Evolutionary conservation across 2,329 filamentous ascomycete genomes (phyloP).

Genomic region (Tolypocladium ovalisporum): DNA sequence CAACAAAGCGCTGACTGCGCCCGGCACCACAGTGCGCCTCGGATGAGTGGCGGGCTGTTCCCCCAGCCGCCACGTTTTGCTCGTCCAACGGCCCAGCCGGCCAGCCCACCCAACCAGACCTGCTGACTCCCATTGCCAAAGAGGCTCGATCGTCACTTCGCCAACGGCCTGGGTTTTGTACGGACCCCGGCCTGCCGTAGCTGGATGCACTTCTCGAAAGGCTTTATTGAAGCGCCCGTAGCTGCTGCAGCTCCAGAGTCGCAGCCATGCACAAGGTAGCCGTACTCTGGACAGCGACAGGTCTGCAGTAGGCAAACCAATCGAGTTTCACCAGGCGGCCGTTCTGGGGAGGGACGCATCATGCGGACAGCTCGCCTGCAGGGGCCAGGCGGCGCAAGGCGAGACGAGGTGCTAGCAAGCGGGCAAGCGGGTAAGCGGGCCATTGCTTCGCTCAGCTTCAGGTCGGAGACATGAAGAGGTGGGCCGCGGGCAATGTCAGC

Average conservation of each 20-base stretch:
- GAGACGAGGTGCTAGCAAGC: not conserved
- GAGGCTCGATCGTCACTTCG: not conserved
- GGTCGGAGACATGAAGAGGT: not conserved
- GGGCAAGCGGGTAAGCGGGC: not conserved
- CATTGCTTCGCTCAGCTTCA: not conserved
- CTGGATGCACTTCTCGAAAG: not conserved
- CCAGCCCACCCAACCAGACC: not conserved
- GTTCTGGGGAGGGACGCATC: not conserved
- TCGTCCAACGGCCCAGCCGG: not conserved
- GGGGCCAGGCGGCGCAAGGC: not conserved
- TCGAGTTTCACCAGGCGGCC: not conserved
- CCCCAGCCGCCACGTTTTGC: not conserved
- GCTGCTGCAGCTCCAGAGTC: not conserved
- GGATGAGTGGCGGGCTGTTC: not conserved
- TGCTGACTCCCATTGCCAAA: not conserved
- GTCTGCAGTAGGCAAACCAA: not conserved
- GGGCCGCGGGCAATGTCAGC: not conserved
- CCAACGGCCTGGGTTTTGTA: not conserved
- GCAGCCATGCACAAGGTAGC: not conserved
- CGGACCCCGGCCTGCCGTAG: not conserved
- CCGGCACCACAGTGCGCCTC: not conserved
- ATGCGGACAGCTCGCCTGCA: not conserved
- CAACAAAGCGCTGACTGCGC: not conserved
- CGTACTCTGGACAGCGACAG: not conserved
- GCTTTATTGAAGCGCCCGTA: too few species aligned